phyloP scores from a whole-genome alignment of 2,329 filamentous ascomycete species.

The Claviceps quebecensis region DNA sequence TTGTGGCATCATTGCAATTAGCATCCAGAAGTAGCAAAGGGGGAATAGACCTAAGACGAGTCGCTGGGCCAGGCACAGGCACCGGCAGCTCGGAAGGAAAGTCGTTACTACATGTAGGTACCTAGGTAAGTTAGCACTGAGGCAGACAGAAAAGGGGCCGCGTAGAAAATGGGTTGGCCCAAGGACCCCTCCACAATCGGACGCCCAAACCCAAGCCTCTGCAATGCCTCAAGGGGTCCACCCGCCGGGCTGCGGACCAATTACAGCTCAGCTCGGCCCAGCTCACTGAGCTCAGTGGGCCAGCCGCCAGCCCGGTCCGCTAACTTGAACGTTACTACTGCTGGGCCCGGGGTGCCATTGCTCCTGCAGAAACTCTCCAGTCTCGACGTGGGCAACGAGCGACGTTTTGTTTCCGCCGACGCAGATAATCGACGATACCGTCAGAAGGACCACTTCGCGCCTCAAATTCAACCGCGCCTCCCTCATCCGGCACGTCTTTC shows the following conservation, averaged over 20 bases:
- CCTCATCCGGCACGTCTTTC: neutral
- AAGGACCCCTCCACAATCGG: too few species aligned
- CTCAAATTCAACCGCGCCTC: neutral
- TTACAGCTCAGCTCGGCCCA: neutral
- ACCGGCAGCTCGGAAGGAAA: neutral
- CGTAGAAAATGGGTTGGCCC: too few species aligned
- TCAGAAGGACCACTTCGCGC: neutral
- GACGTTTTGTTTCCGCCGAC: constrained; percentile 2
- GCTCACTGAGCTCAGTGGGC: neutral
- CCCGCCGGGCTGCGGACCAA: too few species aligned
- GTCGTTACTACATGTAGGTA: too few species aligned
- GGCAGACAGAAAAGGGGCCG: too few species aligned
- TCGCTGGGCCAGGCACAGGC: neutral
- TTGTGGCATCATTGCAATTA: too few species aligned
- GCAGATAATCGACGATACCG: constrained; percentile 1
- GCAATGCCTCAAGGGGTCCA: too few species aligned
- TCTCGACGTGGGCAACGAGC: neutral
- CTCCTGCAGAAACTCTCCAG: constrained; percentile 1
- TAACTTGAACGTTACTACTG: neutral
- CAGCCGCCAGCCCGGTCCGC: neutral
- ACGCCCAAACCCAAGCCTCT: too few species aligned
- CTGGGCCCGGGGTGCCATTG: neutral
- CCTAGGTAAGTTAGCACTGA: too few species aligned
- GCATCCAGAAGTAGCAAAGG: too few species aligned
- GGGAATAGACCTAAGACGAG: neutral